Evolutionary conservation across 192 early-diverging fungal genomes (phyloP), one percentile per base, ranked within the genome.

Genomic region (Rhizoclosmatium globosum): DNA sequence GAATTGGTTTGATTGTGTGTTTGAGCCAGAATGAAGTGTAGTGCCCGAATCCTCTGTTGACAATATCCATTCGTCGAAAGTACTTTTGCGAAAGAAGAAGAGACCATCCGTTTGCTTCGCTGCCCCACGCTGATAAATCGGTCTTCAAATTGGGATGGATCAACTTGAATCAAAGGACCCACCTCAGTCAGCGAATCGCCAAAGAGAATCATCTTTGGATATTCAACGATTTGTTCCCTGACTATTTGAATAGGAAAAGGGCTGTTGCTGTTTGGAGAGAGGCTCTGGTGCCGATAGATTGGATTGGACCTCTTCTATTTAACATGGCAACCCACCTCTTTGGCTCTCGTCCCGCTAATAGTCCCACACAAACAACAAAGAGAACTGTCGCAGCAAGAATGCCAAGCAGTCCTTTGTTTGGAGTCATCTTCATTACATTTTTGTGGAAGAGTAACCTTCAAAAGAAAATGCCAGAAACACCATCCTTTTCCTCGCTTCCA

Each of bases 21-120:
- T 58, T 71, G 15, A 71, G 69, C 69, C 69, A 71, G 17, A n/a
- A 57, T 15, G 69, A 53, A 31, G 47, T 71, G 56, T 53, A 71
- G 4, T 6, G 17, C 15, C n/a, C 50, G 31, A 71, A 71, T 13
- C 69, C 69, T 19, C 69, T 44, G 50, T 53, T 41, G n/a, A n/a
- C 39, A 9, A 71, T 48, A 15, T 71, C 19, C 19, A 71, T 23
- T 9, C 39, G 13, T 9, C 69, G 69, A 4, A 48, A 71, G 56
- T 71, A 71, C 0, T 56, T 6, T 43, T 50, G 23, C n/a, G 39
- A 21, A 3, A 71, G 46, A 4, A 38, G 19, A n/a, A 43, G 3
- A 43, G 47, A 9, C 69, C 69, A 71, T 19, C 69, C 69, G 41
- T 31, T 19, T 17, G 69, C 31, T 31, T 31, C 31, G 31, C 31